phyloP scores from a whole-genome alignment of 139 green algal genomes.

The Yamagishiella unicocca region DNA sequence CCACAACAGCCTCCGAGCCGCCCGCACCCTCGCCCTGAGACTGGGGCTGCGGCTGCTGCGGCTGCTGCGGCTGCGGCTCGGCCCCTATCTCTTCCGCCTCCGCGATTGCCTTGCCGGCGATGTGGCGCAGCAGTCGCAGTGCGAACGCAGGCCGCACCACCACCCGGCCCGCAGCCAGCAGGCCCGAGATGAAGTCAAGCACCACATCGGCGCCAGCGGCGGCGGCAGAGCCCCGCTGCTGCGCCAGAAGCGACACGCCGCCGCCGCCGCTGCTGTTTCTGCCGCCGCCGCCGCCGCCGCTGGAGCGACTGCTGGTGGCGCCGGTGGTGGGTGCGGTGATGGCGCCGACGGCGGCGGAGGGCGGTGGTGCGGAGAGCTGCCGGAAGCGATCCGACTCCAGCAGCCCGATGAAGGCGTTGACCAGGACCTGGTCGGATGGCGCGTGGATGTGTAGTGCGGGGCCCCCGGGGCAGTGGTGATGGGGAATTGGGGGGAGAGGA shows the following conservation, averaged over 20 bases:
- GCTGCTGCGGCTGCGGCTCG: no score
- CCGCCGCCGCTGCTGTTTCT: no score
- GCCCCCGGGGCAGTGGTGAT: background rate
- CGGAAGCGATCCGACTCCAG: conserved; percentile 49
- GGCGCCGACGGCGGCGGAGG: no score
- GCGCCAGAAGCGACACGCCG: no score
- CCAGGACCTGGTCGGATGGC: conserved; percentile 54
- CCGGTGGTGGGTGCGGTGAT: background rate
- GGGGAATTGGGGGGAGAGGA: background rate
- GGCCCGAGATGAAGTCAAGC: conserved; percentile 52
- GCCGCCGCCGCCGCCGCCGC: no score
- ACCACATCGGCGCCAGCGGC: conserved; percentile 32
- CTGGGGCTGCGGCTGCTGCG: no score
- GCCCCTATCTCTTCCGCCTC: background rate
- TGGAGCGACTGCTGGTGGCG: no score
- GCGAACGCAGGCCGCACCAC: conserved; percentile 51
- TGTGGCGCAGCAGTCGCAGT: conserved; percentile 56
- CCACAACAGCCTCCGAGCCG: background rate
- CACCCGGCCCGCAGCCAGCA: conserved; percentile 58
- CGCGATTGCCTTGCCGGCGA: background rate
- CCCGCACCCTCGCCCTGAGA: no score
- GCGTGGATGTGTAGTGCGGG: background rate
- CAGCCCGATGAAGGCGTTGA: conserved; percentile 56
- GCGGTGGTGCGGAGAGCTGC: background rate
- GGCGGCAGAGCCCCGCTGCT: no score